Evolutionary conservation across 1,284 basidiomycete genomes (phyloP), one percentile per base, ranked within the genome.

Genomic region (Sanghuangporus sanghuang): DNA sequence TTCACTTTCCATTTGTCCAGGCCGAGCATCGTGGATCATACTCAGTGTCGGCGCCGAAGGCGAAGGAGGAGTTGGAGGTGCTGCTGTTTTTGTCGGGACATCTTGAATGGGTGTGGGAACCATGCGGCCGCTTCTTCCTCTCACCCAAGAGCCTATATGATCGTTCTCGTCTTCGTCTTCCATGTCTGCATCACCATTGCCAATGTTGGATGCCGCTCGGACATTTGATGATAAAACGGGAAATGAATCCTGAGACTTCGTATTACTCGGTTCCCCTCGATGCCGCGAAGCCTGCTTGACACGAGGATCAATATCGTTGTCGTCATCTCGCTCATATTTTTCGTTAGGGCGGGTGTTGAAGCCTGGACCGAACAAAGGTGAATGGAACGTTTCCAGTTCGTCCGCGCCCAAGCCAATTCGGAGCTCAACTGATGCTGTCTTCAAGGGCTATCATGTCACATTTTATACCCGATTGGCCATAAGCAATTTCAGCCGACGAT

Each of bases 361-460:
- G 21, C 48, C 18, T 14, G 42, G 4, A 3, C 59, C 63, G 63
- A 64, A 61, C 16, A 64, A 52, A 8, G 63, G 63, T 9, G 63
- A 64, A 39, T 57, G 54, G 23, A 64, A 64, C 11, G 39, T 32
- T 23, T 32, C 49, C 39, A 52, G 38, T 39, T 64, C 63, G 12
- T 61, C 59, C n/a, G 46, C 16, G 42, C 49, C 52, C 39, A 57
- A 42, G n/a, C 40, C 52, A 4, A 64, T 58, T 23, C 63, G 63
- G 6, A 64, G 63, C 58, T 64, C 63, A 32, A 61, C 63, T 1
- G 63, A 61, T 38, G 59, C 59, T 7, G 63, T 61, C 54, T 61
- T 64, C 16, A 61, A 42, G 21, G 59, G 63, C 63, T 64, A n/a
- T 32, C 32, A 18, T 49, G 23, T 49, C 48, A 14, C 27, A 32